phyloP scores from a whole-genome alignment of 169 alveolate species.

The Eimeria necatrix region DNA sequence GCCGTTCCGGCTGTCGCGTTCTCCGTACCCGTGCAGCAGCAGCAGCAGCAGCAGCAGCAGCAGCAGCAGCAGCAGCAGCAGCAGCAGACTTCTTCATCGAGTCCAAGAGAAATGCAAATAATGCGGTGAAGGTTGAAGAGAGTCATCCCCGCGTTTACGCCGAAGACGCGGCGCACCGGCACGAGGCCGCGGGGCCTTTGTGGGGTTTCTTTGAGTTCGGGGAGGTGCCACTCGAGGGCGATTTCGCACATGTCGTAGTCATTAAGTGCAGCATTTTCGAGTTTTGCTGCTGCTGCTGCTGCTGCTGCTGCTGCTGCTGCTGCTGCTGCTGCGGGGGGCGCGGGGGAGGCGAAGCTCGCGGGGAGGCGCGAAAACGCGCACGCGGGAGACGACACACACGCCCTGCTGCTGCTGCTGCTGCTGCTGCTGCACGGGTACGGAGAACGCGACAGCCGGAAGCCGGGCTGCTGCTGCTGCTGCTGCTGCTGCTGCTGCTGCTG shows the following conservation, averaged over 20 bases:
- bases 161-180: slow-evolving; percentile 70
- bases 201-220: slow-evolving; percentile 26
- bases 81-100: slow-evolving; percentile 63
- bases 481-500: slow-evolving; percentile 67
- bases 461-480: slow-evolving; percentile 55
- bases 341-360: neutral
- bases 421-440: slow-evolving; percentile 11
- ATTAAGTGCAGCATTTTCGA: slow-evolving; percentile 1
- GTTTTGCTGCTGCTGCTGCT: neutral
- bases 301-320: slow-evolving; percentile 60
- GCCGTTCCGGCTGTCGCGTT: neutral
- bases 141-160: slow-evolving; percentile 75
- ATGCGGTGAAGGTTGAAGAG: slow-evolving; percentile 77
- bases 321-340: slow-evolving; percentile 24
- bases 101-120: slow-evolving; percentile 73
- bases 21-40: slow-evolving; percentile 9
- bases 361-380: neutral
- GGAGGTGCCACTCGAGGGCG: slow-evolving; percentile 67
- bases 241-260: slow-evolving; percentile 78
- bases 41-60: slow-evolving; percentile 11
- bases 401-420: slow-evolving; percentile 9
- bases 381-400: neutral
- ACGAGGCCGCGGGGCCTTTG: slow-evolving; percentile 46
- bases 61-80: neutral
- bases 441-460: neutral